Percentiles rank a stretch among this genome's conserved stretches.
Evolutionary conservation across 2,329 filamentous ascomycete species (phyloP).

Genomic region (Alternaria triticimaculans): DNA sequence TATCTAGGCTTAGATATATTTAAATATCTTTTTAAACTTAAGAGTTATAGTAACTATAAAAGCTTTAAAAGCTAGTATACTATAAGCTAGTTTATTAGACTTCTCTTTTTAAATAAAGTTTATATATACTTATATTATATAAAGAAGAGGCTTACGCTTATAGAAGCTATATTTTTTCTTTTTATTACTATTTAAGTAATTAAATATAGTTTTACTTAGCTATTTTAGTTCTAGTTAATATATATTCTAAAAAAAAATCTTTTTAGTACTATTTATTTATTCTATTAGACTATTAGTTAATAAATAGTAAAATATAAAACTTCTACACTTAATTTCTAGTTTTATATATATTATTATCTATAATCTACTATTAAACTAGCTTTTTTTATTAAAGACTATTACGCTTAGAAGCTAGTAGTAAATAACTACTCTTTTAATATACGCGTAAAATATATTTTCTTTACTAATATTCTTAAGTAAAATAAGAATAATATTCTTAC

Average conservation of each 20-base stretch:
- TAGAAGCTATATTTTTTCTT: not conserved
- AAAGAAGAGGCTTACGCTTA: not conserved
- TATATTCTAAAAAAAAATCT: not conserved
- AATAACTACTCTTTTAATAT: not conserved
- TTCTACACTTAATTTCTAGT: not conserved
- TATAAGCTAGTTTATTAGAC: too few species aligned
- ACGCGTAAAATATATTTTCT: not conserved
- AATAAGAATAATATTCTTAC: not conserved
- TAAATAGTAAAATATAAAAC: not conserved
- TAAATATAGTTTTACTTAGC: not conserved
- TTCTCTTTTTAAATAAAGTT: not conserved
- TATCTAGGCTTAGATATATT: too few species aligned
- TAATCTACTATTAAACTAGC: not conserved
- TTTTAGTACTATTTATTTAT: not conserved
- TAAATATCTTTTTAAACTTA: too few species aligned
- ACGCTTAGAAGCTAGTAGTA: not conserved
- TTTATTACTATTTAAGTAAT: not conserved
- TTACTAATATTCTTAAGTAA: not conserved
- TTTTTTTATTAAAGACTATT: not conserved
- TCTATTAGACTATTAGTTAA: constrained; percentile 1
- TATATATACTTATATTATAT: not conserved
- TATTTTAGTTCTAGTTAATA: not conserved
- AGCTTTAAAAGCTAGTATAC: too few species aligned
- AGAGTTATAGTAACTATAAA: too few species aligned
- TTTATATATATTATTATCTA: not conserved